Conservation (phyloP, 1,284 basidiomycete genomes). For the Moniliella sp. region DNA sequence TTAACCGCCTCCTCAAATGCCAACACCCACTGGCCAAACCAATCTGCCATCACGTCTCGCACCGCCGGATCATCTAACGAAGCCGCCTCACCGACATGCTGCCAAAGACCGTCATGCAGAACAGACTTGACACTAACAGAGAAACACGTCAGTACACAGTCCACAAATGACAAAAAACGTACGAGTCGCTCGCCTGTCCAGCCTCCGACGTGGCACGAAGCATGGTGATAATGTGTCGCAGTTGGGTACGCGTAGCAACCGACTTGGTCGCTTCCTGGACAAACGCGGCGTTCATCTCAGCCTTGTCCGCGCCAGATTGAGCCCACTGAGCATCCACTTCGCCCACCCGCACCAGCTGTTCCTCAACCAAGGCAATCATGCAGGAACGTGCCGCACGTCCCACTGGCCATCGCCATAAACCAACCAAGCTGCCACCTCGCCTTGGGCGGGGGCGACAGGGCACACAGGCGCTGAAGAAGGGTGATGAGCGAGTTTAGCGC, state of each 20-base stretch:
- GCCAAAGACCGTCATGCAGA: no score
- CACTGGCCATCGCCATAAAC: conserved; percentile 80
- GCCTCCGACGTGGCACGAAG: conserved; percentile 44
- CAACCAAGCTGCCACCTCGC: conserved; percentile 90
- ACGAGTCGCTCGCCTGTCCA: conserved; percentile 61
- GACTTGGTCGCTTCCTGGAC: conserved; percentile 58
- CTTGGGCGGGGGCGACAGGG: conserved; percentile 69
- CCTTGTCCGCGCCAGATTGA: conserved; percentile 62
- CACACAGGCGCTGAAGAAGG: conserved; percentile 69
- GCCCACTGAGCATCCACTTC: conserved; percentile 79
- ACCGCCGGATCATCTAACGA: conserved; percentile 32
- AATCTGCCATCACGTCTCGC: conserved; percentile 41
- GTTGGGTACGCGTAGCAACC: conserved; percentile 54
- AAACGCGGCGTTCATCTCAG: conserved; percentile 59
- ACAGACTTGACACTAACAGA: no score
- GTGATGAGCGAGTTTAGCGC: conserved; percentile 47
- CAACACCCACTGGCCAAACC: conserved; percentile 68
- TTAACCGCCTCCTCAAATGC: conserved; percentile 74
- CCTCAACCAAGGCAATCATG: conserved; percentile 64
- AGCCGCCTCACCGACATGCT: conserved; percentile 28
- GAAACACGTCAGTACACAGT: no score
- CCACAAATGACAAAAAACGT: conserved; percentile 44
- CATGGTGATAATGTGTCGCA: conserved; percentile 60
- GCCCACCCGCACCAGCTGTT: conserved; percentile 53
- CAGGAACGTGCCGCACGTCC: conserved; percentile 89